Conservation (phyloP, 805 yeast species). For the Wickerhamomyces mucosus region DNA sequence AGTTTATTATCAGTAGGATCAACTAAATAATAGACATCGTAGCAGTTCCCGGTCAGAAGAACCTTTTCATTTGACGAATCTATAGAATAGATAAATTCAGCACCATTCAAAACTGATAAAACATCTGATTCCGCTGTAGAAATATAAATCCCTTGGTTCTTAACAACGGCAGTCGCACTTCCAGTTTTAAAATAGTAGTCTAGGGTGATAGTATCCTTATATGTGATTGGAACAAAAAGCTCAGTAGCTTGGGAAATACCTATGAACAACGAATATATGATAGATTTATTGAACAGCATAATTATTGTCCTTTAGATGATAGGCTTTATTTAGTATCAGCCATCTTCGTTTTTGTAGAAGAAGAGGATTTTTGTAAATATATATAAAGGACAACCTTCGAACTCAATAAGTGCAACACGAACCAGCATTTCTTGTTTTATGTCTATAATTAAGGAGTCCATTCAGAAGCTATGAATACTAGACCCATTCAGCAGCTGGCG, state of each 20-base stretch:
- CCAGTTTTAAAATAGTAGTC: constrained; percentile 16
- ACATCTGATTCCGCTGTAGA: not conserved
- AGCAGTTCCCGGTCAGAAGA: constrained; percentile 17
- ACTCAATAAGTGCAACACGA: too few species aligned
- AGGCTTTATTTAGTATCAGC: not conserved
- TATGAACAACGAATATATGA: too few species aligned
- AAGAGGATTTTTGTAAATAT: not conserved
- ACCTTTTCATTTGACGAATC: constrained; percentile 8
- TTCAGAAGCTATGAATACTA: too few species aligned
- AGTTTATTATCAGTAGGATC: constrained; percentile 4
- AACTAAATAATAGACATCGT: constrained; percentile 14
- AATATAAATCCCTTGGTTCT: constrained; percentile 10
- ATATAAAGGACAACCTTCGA: not conserved
- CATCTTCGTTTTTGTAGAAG: not conserved
- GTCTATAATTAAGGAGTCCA: too few species aligned
- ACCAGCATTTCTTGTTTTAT: too few species aligned
- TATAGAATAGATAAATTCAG: constrained; percentile 13
- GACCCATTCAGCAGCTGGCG: too few species aligned
- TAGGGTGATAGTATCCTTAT: constrained; percentile 9
- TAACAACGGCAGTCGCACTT: constrained; percentile 5
- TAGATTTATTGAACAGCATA: not conserved
- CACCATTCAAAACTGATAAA: constrained; percentile 7
- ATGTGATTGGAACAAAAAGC: constrained; percentile 12
- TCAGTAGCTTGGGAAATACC: too few species aligned
- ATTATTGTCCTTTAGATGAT: not conserved